Conservation (phyloP, 2,329 filamentous ascomycete species). For the Aplosporella prunicola region DNA sequence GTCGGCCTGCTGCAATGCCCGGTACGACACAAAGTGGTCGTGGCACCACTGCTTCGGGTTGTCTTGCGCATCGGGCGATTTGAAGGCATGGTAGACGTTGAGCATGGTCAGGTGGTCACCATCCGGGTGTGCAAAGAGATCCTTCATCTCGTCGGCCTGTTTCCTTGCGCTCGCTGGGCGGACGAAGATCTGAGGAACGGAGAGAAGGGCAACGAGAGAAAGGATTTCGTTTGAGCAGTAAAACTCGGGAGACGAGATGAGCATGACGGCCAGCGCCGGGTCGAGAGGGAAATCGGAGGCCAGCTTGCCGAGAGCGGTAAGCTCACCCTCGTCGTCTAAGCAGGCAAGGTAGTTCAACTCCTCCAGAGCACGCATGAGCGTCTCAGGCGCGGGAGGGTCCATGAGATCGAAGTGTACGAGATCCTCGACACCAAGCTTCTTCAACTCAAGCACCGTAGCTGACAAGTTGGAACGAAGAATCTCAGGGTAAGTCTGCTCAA, state of each 20-base stretch:
- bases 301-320: conserved; percentile 74
- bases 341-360: conserved; percentile 97
- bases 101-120: conserved; percentile 94
- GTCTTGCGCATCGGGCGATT: conserved; percentile 57
- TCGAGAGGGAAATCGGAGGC: conserved; percentile 95
- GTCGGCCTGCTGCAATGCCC: conserved; percentile 84
- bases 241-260: conserved; percentile 95
- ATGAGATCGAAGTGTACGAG: conserved; percentile 97
- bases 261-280: conserved; percentile 89
- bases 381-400: conserved; percentile 96
- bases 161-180: conserved; percentile 78
- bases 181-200: conserved; percentile 88
- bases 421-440: conserved; percentile 93
- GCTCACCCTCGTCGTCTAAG: conserved; percentile 88
- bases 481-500: conserved; percentile 94
- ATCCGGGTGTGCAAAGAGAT: conserved; percentile 81
- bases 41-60: conserved; percentile 90
- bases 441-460: conserved; percentile 89
- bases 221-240: conserved; percentile 98
- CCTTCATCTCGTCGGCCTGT: conserved; percentile 95
- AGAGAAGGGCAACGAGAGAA: conserved; percentile 86
- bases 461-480: conserved; percentile 90
- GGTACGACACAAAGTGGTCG: conserved; percentile 86
- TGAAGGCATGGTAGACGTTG: conserved; percentile 98
- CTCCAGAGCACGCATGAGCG: conserved; percentile 93